Base-by-base conservation (phyloP, 805 yeast genomes). In the Lipomyces lipofer region DNA sequence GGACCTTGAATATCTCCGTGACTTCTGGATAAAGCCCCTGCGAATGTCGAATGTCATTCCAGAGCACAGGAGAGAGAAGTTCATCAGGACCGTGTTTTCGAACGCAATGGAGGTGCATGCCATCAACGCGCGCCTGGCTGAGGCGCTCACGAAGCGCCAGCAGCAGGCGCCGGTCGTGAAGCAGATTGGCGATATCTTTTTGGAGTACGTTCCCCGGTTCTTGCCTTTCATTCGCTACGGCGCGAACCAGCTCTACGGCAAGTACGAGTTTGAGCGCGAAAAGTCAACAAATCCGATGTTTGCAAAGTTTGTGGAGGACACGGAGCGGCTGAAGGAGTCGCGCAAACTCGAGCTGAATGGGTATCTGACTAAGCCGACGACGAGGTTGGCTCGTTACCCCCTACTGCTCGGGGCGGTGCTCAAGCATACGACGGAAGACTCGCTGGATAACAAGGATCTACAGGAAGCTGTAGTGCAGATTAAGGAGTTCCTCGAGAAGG, bases 381-480 rank as follows among this genome's bases (percentile, higher is more conserved):
- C 97, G 13, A 81, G 99, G 68, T 90, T 97, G 29, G 98, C 97
- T 8, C 78, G 98, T 62, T 94, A 94, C 71, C 96, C 95, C 60
- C 73, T 94, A 47, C 76, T 94, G 53, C 76, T 92, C 21, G 84
- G 81, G 53, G 94, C 92, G 45, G 87, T 94, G 32, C 75, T 88
- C 60, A 92, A 94, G 68, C 81, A 83, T 59, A 90, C 98, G 0
- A 80, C 78, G 49, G 84, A 85, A n/a, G 86, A 82, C 24, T 78
- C 83, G 6, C 83, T 88, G 1, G 97, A 91, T 62, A 79, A 78
- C 64, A 80, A 79, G 49, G 80, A 84, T 62, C 74, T 94, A 53
- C 76, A 79, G 22, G 82, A 82, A 59, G 95, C 96, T 0, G 80
- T 86, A 60, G 88, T 82, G 47, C 82, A 85, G 63, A 79, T 92